Conservation (phyloP, 192 early-diverging fungal species). For the Coemansia sp. region DNA sequence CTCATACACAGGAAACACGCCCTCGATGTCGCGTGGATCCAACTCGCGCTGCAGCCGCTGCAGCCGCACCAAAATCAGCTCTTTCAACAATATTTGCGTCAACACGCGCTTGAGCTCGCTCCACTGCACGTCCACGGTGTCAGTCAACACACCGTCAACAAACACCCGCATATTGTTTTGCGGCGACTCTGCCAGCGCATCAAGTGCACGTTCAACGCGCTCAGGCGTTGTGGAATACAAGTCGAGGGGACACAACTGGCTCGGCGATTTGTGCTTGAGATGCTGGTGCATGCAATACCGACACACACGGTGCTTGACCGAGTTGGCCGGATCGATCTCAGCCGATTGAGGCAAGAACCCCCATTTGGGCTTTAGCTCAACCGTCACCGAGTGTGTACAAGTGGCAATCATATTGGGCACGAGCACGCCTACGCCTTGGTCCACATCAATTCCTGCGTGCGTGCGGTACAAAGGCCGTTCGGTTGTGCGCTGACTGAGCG, state of each 20-base stretch:
- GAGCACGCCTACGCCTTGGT: slow-evolving; percentile 50
- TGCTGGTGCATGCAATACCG: slow-evolving; percentile 78
- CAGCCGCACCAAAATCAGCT: slow-evolving; percentile 53
- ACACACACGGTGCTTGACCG: slow-evolving; percentile 62
- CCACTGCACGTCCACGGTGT: slow-evolving; percentile 19
- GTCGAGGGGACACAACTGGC: slow-evolving; percentile 71
- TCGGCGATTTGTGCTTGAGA: slow-evolving; percentile 44
- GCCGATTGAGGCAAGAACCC: slow-evolving; percentile 61
- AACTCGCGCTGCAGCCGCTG: slow-evolving; percentile 54
- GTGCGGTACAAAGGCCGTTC: slow-evolving; percentile 51
- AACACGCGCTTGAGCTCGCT: slow-evolving; percentile 31
- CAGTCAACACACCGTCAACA: slow-evolving; percentile 24
- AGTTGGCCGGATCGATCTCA: slow-evolving; percentile 29
- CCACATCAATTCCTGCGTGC: slow-evolving; percentile 51
- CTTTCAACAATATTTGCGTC: slow-evolving; percentile 45
- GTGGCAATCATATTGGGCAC: slow-evolving; percentile 48
- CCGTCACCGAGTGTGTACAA: slow-evolving; percentile 22
- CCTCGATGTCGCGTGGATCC: slow-evolving; percentile 63
- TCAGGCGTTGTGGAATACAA: slow-evolving; percentile 52
- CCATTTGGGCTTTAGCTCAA: slow-evolving; percentile 77
- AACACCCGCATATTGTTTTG: slow-evolving; percentile 56
- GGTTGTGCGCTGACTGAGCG: slow-evolving; percentile 30
- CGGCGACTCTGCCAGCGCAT: slow-evolving; percentile 18
- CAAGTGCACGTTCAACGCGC: slow-evolving; percentile 44
- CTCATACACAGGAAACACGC: slow-evolving; percentile 32